Percentiles rank a stretch among this genome's conserved stretches.
These are phyloP conservation scores for Penicillium bovifimosum DNA, from an alignment of 495 filamentous ascomycete genomes.

Conservation along the genomic window DNA sequence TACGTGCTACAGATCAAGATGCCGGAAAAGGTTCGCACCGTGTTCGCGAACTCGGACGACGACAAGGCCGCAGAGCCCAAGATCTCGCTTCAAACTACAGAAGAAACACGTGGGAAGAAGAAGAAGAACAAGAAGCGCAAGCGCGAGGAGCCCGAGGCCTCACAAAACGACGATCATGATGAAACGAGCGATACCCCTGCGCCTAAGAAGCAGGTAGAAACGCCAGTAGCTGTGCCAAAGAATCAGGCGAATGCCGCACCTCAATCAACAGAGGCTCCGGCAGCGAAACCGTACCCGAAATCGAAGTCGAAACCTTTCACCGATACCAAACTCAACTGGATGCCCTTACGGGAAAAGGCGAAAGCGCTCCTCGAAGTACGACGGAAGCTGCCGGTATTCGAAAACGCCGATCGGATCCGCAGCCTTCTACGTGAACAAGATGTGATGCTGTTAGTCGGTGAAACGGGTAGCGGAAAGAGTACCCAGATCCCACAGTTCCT, in stretches of 20 bases:
- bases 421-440: slow-evolving; percentile 59
- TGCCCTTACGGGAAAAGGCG: slow-evolving; percentile 41
- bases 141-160: slow-evolving; percentile 24
- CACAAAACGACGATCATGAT: slow-evolving; percentile 2
- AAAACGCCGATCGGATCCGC: slow-evolving; percentile 63
- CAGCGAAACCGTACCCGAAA: slow-evolving; percentile 11
- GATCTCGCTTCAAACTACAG: neutral
- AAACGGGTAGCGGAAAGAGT: slow-evolving; percentile 94
- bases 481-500: slow-evolving; percentile 95
- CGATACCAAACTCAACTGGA: slow-evolving; percentile 27
- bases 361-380: slow-evolving; percentile 46
- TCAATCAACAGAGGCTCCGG: neutral
- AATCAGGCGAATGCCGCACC: neutral
- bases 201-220: neutral
- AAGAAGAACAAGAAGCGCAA: slow-evolving; percentile 43
- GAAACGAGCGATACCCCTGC: neutral
- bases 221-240: neutral
- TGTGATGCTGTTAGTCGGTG: slow-evolving; percentile 81
- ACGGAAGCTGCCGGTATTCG: slow-evolving; percentile 76
- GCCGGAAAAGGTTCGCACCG: slow-evolving; percentile 41
- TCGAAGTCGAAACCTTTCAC: slow-evolving; percentile 13
- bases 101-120: slow-evolving; percentile 24
- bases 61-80: slow-evolving; percentile 9
- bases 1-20: slow-evolving; percentile 28
- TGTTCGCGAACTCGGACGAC: slow-evolving; percentile 20